Conservation (phyloP, 352 stramenopile genomes). For the Phytophthora citricola region DNA sequence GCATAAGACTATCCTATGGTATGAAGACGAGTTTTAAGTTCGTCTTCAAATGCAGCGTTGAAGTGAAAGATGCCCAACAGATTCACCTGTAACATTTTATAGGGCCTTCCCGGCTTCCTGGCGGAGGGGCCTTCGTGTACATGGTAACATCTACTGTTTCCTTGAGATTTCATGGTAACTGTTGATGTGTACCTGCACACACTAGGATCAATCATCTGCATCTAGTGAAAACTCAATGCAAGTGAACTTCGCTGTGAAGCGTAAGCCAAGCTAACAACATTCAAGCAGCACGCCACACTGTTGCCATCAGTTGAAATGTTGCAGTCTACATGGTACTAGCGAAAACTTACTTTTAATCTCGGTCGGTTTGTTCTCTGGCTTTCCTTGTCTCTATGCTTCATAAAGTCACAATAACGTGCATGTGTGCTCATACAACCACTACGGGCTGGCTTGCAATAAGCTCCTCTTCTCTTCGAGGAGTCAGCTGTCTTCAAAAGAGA, state of each 20-base stretch:
- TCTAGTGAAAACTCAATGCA: slow-evolving; percentile 34
- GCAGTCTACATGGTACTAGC: slow-evolving; percentile 14
- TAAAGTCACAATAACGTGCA: slow-evolving; percentile 28
- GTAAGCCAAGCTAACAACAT: slow-evolving; percentile 17
- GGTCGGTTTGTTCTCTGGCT: slow-evolving; percentile 23
- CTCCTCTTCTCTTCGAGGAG: slow-evolving; percentile 44
- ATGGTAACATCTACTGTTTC: no score
- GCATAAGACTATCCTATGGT: no score
- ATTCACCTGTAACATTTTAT: no score
- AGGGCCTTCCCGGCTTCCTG: no score
- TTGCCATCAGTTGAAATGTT: slow-evolving; percentile 5
- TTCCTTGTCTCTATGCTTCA: slow-evolving; percentile 28
- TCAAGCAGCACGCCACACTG: slow-evolving; percentile 23
- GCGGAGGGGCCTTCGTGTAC: no score
- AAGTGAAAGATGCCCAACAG: no score
- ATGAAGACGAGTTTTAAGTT: no score
- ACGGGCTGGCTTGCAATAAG: slow-evolving; percentile 20
- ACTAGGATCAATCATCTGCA: slow-evolving; percentile 18
- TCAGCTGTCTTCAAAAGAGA: slow-evolving; percentile 25
- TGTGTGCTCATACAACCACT: slow-evolving; percentile 26
- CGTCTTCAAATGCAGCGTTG: no score
- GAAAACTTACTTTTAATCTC: slow-evolving; percentile 34
- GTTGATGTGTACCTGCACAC: no score
- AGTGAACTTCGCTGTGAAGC: not conserved
- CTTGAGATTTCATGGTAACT: no score